These are phyloP conservation scores for Prunus mira DNA, from an alignment of 306 rosid species.

Conservation along the genomic window DNA sequence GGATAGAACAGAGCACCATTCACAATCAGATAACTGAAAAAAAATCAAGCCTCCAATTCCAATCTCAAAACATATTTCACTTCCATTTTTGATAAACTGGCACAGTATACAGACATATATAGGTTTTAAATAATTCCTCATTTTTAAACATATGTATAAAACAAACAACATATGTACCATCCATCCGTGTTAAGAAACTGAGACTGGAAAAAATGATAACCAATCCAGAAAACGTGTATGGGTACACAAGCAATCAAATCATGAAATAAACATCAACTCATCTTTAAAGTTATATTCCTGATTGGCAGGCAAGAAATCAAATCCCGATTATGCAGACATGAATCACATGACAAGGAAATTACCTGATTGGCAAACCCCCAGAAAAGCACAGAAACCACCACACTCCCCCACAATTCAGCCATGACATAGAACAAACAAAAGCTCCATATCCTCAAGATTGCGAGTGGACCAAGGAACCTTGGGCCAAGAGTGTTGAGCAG, in stretches of 20 bases:
- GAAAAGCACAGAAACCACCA: conserved; percentile 85
- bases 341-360: conserved; percentile 11
- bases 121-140: background rate
- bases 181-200: background rate
- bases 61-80: background rate
- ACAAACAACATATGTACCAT: background rate
- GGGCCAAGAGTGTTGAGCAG: conserved; percentile 82
- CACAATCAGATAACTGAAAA: background rate
- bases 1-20: background rate
- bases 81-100: background rate
- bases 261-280: background rate
- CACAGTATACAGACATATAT: background rate
- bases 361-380: conserved; percentile 99
- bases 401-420: conserved; percentile 99
- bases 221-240: background rate
- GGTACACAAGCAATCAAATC: background rate
- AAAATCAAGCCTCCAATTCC: background rate
- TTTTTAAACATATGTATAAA: background rate
- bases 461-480: conserved; percentile 86
- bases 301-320: background rate
- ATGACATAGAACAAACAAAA: conserved; percentile 96
- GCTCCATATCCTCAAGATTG: conserved; percentile 91
- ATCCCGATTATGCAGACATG: background rate
- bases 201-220: background rate
- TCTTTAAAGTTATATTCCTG: background rate